These are phyloP conservation scores for Candida piceae DNA, from an alignment of 805 yeast genomes.

Conservation along the genomic window DNA sequence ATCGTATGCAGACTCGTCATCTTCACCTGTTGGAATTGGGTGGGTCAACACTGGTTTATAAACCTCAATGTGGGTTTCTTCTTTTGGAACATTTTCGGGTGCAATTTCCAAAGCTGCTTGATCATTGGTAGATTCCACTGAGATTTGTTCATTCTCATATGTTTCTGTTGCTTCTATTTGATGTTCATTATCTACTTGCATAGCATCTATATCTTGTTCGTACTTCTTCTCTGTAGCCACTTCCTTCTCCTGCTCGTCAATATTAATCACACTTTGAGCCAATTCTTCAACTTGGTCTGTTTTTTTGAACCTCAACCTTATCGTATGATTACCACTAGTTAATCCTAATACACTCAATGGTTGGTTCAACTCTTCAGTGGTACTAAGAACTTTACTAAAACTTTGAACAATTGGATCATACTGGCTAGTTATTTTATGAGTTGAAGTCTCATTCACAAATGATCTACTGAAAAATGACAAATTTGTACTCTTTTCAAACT, in stretches of 20 bases:
- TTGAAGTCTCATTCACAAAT: neutral
- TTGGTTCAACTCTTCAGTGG: constrained; percentile 15
- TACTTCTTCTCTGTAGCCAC: too few species aligned
- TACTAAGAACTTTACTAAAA: constrained; percentile 16
- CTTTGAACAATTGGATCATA: constrained; percentile 23
- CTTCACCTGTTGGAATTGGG: constrained; percentile 7
- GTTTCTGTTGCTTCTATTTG: too few species aligned
- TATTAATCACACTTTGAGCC: neutral
- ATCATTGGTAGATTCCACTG: too few species aligned
- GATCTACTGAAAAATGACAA: constrained; percentile 8
- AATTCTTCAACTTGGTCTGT: neutral
- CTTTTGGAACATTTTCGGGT: neutral
- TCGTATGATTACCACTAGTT: constrained; percentile 22
- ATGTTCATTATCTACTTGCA: too few species aligned
- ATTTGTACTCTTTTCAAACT: constrained; percentile 10
- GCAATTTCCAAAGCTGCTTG: neutral
- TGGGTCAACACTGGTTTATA: constrained; percentile 10
- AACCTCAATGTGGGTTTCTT: constrained; percentile 9
- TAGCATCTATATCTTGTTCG: too few species aligned
- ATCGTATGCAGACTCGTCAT: constrained; percentile 38
- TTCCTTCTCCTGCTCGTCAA: neutral
- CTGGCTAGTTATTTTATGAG: constrained; percentile 2
- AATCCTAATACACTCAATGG: constrained; percentile 23
- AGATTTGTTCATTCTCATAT: too few species aligned
- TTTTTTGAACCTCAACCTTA: constrained; percentile 23